Percentiles rank a stretch among this genome's conserved stretches.
phyloP scores from a whole-genome alignment of 1,284 basidiomycete genomes.

The Coniferiporia weirii region DNA sequence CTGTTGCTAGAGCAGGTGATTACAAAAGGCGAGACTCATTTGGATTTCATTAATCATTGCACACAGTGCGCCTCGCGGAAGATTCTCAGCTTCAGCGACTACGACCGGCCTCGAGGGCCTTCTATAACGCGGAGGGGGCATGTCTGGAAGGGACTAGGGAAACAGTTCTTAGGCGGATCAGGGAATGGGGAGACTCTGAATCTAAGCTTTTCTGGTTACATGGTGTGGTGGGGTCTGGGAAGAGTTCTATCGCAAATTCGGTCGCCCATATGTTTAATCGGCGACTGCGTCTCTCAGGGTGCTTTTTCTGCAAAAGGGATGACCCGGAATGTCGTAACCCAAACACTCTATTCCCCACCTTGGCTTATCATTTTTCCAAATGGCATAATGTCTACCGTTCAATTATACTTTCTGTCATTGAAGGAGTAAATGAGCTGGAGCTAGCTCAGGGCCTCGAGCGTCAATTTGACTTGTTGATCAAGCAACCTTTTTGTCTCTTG shows the following conservation, averaged over 20 bases:
- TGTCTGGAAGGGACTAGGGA: too few species aligned
- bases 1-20: too few species aligned
- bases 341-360: not conserved
- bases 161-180: too few species aligned
- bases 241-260: slow-evolving; percentile 6
- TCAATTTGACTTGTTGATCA: not conserved
- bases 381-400: not conserved
- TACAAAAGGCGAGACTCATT: too few species aligned
- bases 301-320: slow-evolving; percentile 7
- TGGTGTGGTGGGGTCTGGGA: slow-evolving; percentile 3
- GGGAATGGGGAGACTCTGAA: too few species aligned
- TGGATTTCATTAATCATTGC: too few species aligned
- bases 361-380: not conserved
- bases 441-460: not conserved
- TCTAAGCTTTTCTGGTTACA: slow-evolving; percentile 1
- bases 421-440: not conserved
- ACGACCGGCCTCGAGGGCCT: too few species aligned
- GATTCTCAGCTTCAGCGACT: too few species aligned
- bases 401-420: not conserved
- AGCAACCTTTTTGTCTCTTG: not conserved
- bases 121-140: too few species aligned
- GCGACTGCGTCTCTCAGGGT: not conserved
- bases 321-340: not conserved
- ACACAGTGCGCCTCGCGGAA: too few species aligned
- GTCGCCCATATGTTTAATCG: not conserved